phyloP scores from a whole-genome alignment of 805 yeast species.

The Metschnikowia cubensis region DNA sequence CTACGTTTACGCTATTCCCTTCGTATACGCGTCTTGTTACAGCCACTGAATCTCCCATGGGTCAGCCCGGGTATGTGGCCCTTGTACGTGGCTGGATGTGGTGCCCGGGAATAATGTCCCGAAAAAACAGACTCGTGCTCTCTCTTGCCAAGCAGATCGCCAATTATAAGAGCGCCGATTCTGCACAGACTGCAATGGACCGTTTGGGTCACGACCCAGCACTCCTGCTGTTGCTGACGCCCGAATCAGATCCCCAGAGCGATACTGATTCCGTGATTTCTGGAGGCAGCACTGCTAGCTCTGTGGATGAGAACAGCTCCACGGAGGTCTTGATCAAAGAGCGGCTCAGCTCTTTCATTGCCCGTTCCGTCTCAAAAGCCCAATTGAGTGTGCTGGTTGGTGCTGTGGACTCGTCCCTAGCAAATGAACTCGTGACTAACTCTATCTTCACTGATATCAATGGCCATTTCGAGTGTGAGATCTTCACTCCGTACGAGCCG shows the following conservation, averaged over 20 bases:
- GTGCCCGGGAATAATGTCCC: constrained; percentile 63
- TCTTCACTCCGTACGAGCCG: constrained; percentile 60
- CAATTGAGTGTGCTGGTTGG: constrained; percentile 54
- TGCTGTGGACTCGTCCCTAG: constrained; percentile 34
- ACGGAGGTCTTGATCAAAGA: constrained; percentile 52
- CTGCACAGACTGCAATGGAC: constrained; percentile 15
- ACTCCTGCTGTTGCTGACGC: constrained; percentile 7
- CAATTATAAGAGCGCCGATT: constrained; percentile 29
- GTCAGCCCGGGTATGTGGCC: constrained; percentile 41
- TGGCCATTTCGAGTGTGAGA: constrained; percentile 59
- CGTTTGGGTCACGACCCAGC: constrained; percentile 11
- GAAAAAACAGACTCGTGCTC: constrained; percentile 67
- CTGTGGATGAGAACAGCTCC: constrained; percentile 7
- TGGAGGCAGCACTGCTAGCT: constrained; percentile 7
- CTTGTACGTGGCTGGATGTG: constrained; percentile 71
- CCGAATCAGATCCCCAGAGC: constrained; percentile 3
- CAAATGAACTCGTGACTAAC: constrained; percentile 24
- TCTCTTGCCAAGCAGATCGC: constrained; percentile 67
- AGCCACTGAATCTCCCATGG: constrained; percentile 12
- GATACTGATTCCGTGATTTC: constrained; percentile 15
- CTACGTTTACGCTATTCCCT: constrained; percentile 50
- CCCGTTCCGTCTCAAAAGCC: constrained; percentile 58
- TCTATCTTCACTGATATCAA: constrained; percentile 52
- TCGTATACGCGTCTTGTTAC: constrained; percentile 30
- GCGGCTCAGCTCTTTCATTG: constrained; percentile 66